These are phyloP conservation scores for Nothophoma quercina DNA, from an alignment of 2,329 filamentous ascomycete genomes.

Conservation along the genomic window DNA sequence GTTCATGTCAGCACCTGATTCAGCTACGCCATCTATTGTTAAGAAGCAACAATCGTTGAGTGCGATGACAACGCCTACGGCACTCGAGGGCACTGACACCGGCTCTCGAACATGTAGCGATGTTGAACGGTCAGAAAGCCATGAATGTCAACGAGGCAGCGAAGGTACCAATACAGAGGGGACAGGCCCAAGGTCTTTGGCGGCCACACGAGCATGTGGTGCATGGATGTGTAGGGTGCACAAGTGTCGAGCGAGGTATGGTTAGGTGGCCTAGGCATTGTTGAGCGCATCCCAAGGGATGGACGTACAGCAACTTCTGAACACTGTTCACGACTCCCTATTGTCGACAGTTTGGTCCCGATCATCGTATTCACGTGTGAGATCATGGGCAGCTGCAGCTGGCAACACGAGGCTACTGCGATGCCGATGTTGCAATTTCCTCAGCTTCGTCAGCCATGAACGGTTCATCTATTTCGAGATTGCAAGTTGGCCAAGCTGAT, in stretches of 20 bases:
- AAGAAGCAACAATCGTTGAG: background rate
- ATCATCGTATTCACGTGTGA: background rate
- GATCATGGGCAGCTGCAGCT: constrained; percentile 3
- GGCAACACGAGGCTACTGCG: constrained; percentile 3
- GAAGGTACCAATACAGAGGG: too few species aligned
- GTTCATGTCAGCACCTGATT: background rate
- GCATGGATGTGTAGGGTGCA: constrained; percentile 10
- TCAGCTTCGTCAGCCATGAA: background rate
- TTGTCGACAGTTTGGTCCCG: background rate
- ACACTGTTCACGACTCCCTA: background rate
- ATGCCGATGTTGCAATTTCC: background rate
- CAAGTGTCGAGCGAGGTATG: constrained; percentile 7
- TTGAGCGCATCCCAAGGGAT: constrained; percentile 11
- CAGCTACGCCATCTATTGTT: background rate
- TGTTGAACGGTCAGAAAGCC: too few species aligned
- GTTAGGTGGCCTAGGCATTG: constrained; percentile 1
- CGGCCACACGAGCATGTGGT: constrained; percentile 1
- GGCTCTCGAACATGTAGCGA: too few species aligned
- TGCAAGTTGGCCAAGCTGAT: constrained; percentile 6
- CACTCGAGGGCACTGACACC: too few species aligned
- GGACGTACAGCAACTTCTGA: constrained; percentile 8
- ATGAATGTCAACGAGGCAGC: too few species aligned
- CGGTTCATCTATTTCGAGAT: background rate
- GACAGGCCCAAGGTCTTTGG: too few species aligned
- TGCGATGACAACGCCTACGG: too few species aligned